Percentiles rank a stretch among this genome's conserved stretches.
Conservation (phyloP, 169 alveolate genomes). For the Plasmodium berghei region DNA sequence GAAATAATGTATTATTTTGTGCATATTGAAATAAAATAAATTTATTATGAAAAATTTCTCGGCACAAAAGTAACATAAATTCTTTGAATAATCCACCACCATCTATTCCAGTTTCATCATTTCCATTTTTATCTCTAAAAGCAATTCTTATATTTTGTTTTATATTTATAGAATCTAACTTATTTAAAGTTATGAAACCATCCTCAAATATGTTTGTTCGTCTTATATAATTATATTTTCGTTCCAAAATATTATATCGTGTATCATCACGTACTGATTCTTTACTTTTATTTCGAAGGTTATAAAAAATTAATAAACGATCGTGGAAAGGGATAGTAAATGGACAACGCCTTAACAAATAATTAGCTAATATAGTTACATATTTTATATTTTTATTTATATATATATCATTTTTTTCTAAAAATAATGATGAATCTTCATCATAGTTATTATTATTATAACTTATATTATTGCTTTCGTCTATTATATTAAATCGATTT, state of each 20-base stretch:
- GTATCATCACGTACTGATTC: conserved; percentile 68
- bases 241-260: conserved; percentile 52
- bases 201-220: conserved; percentile 86
- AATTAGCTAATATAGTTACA: conserved; percentile 68
- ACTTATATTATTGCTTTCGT: conserved; percentile 41
- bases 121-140: conserved; percentile 91
- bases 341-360: conserved; percentile 71
- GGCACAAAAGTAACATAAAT: conserved; percentile 91
- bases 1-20: conserved; percentile 79
- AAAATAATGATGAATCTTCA: conserved; percentile 19
- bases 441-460: conserved; percentile 26
- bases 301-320: conserved; percentile 76
- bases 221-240: conserved; percentile 79
- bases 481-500: conserved; percentile 48
- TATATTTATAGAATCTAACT: conserved; percentile 75
- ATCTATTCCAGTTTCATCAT: conserved; percentile 95
- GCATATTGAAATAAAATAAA: conserved; percentile 88
- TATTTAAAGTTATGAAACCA: conserved; percentile 79
- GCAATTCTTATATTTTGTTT: conserved; percentile 87
- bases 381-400: conserved; percentile 62
- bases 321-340: conserved; percentile 79
- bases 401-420: conserved; percentile 43
- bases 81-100: conserved; percentile 99
- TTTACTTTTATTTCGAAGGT: conserved; percentile 70
- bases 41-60: conserved; percentile 90